These are phyloP conservation scores for Polygonum maritimum DNA, from an alignment of 148 eudicot genomes.

Conservation along the genomic window DNA sequence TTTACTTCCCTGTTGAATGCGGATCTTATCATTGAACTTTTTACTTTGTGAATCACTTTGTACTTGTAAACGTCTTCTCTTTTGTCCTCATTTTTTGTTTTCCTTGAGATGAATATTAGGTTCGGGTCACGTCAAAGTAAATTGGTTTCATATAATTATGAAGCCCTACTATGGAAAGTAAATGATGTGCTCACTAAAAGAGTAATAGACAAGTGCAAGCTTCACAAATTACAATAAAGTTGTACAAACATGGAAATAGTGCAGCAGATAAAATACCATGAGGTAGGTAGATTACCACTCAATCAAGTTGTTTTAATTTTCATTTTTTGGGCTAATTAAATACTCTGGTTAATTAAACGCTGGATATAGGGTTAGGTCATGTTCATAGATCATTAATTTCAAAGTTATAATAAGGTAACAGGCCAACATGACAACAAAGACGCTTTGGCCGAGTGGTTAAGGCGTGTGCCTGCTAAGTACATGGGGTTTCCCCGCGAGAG, in stretches of 20 bases:
- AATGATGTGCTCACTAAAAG: too few species aligned
- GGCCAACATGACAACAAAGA: not conserved
- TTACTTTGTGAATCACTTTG: not conserved
- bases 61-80: not conserved
- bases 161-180: too few species aligned
- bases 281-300: too few species aligned
- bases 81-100: not conserved
- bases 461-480: slow-evolving; percentile 99
- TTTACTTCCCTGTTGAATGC: not conserved
- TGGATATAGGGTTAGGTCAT: not conserved
- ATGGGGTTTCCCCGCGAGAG: slow-evolving; percentile 99
- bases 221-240: too few species aligned
- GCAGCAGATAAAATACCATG: too few species aligned
- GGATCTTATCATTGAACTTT: not conserved
- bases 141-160: too few species aligned
- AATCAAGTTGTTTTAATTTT: too few species aligned
- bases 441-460: slow-evolving; percentile 68
- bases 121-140: too few species aligned
- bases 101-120: not conserved
- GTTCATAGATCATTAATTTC: not conserved
- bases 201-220: too few species aligned
- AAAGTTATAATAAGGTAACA: too few species aligned
- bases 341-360: not conserved
- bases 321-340: too few species aligned
- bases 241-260: too few species aligned